These are phyloP conservation scores for Backusella tarrabulga DNA, from an alignment of 192 early-diverging fungal genomes.

Conservation along the genomic window DNA sequence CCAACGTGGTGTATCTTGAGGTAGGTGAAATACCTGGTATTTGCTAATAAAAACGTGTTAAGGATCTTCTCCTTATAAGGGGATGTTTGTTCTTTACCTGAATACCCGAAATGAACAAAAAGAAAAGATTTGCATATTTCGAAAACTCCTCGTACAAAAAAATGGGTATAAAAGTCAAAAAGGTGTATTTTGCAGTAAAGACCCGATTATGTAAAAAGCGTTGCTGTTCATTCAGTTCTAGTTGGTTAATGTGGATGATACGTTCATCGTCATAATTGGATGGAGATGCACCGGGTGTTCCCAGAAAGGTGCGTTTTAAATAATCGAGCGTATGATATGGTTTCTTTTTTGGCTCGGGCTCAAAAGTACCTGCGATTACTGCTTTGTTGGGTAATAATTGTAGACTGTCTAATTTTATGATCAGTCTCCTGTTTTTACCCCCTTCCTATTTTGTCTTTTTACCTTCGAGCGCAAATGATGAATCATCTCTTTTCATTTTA, in stretches of 20 bases:
- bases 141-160: slow-evolving; percentile 98
- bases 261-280: slow-evolving; percentile 42
- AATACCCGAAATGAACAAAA: slow-evolving; percentile 95
- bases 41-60: slow-evolving; percentile 60
- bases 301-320: background rate
- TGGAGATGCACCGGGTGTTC: background rate
- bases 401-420: background rate
- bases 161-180: slow-evolving; percentile 90
- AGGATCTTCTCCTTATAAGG: background rate
- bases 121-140: slow-evolving; percentile 99
- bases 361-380: background rate
- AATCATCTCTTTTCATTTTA: background rate
- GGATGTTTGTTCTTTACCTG: slow-evolving; percentile 57
- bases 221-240: slow-evolving; percentile 68
- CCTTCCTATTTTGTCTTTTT: background rate
- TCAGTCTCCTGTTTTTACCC: background rate
- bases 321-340: background rate
- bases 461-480: background rate
- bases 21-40: slow-evolving; percentile 94
- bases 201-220: slow-evolving; percentile 92
- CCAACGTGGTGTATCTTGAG: slow-evolving; percentile 84
- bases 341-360: background rate
- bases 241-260: slow-evolving; percentile 87
- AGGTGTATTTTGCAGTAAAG: slow-evolving; percentile 95
- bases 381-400: background rate